phyloP scores from a whole-genome alignment of 2,329 filamentous ascomycete species.

The Cryphonectria japonica region DNA sequence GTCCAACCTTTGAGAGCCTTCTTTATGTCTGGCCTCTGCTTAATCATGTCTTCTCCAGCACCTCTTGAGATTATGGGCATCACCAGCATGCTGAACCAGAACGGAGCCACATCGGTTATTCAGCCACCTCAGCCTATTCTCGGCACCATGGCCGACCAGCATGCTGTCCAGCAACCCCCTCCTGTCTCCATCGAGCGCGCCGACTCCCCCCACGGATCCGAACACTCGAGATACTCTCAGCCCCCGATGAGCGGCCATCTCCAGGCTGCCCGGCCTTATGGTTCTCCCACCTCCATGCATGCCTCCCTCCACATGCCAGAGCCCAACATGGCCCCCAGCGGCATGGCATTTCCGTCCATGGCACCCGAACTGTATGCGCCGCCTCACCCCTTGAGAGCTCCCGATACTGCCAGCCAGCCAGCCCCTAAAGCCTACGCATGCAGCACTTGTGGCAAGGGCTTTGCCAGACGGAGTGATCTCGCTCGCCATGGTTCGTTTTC shows the following conservation, averaged over 20 bases:
- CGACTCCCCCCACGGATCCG: conserved; percentile 62
- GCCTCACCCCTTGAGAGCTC: conserved; percentile 41
- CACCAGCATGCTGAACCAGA: conserved; percentile 57
- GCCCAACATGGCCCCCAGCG: conserved; percentile 41
- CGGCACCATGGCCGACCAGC: conserved; percentile 36
- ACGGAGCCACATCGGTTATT: conserved; percentile 40
- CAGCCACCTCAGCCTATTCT: conserved; percentile 36
- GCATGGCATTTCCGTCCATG: conserved; percentile 38
- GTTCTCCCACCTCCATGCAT: conserved; percentile 58
- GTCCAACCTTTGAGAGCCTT: conserved; percentile 22
- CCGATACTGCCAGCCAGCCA: conserved; percentile 37
- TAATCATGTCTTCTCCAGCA: conserved; percentile 48
- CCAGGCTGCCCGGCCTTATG: conserved; percentile 50
- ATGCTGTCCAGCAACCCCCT: conserved; percentile 32
- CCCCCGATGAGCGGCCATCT: conserved; percentile 47
- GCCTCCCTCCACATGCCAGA: conserved; percentile 51
- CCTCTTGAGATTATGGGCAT: conserved; percentile 57
- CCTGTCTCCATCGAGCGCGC: conserved; percentile 54
- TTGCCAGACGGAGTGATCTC: conserved; percentile 90
- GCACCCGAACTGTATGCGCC: conserved; percentile 44
- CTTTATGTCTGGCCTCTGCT: conserved; percentile 28
- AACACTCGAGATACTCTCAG: conserved; percentile 60
- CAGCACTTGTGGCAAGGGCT: conserved; percentile 86
- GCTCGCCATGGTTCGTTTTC: conserved; percentile 73
- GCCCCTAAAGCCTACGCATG: conserved; percentile 79